Base-by-base conservation (phyloP, 192 early-diverging fungal species). In the Hyaloraphidium curvatum region DNA sequence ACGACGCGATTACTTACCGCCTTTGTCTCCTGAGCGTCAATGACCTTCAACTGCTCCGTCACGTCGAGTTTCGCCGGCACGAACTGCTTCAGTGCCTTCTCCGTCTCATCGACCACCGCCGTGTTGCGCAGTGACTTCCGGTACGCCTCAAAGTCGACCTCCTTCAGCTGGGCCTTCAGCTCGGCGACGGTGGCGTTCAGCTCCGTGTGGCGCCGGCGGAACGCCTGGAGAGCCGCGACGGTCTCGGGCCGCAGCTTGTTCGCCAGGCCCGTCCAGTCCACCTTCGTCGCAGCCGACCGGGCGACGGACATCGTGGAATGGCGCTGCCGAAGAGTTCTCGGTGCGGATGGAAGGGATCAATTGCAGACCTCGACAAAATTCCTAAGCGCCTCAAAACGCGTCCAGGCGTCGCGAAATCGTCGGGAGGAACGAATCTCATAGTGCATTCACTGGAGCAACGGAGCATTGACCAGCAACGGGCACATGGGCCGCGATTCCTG, bases 191-290 rank as follows among this genome's bases (percentile, higher is more conserved):
- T 66, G 63, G 89, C 83, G 58, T 75, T 76, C 40, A 91, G 82
- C 67, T 91, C 91, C 22, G 83, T 80, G 66, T 92, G 90, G 63
- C 90, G 82, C 63, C 91, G 84, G 60, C 91, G 89, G 86, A 97
- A 97, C 16, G 84, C 79, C 57, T 67, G 68, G 48, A 97, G 64
- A 26, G 85, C 70, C 50, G 77, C 80, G 54, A 83, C 78, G 33
- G 91, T 95, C 63, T 97, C 94, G 50, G 84, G 80, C 63, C 81
- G 79, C 65, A 84, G 73, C 59, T 82, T 83, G 19, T 78, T 76
- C 61, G 74, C 75, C 61, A 97, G 65, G 59, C 82, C 82, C 55
- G 81, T 65, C 86, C 86, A 97, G 79, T 95, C 87, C 62, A 97
- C 77, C 43, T 48, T 48, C 43, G 43, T 48, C 7, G 43, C 43